phyloP scores from a whole-genome alignment of 352 stramenopile genomes.

The Aphanomyces invadans region DNA sequence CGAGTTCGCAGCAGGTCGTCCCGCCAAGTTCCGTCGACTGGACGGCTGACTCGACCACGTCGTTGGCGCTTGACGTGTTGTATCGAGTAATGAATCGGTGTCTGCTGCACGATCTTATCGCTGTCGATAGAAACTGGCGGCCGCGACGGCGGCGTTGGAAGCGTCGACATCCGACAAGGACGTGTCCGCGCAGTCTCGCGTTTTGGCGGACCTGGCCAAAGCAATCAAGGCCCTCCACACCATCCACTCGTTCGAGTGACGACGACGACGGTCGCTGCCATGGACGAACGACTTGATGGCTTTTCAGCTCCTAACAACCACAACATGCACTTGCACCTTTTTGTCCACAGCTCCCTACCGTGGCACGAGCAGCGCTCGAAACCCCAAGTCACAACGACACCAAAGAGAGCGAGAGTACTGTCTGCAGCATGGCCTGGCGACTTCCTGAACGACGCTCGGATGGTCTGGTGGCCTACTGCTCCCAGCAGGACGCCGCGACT shows the following conservation, averaged over 20 bases:
- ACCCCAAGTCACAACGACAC: too few species aligned
- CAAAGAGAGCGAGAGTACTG: too few species aligned
- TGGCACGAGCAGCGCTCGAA: too few species aligned
- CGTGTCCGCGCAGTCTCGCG: constrained; percentile 44
- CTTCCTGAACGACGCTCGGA: too few species aligned
- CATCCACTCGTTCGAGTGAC: neutral
- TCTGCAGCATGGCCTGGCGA: too few species aligned
- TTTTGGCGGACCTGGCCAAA: constrained; percentile 55
- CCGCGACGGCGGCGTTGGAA: constrained; percentile 47
- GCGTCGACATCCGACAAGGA: constrained; percentile 52
- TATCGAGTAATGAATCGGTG: neutral
- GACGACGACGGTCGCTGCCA: constrained; percentile 55
- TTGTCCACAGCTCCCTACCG: too few species aligned
- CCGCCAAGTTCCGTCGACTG: neutral
- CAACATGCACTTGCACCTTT: too few species aligned
- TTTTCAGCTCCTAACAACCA: too few species aligned
- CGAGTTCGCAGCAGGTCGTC: neutral
- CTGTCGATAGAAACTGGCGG: constrained; percentile 57
- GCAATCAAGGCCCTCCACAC: constrained; percentile 39
- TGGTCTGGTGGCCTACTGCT: too few species aligned
- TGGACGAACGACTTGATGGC: too few species aligned
- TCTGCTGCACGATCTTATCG: constrained; percentile 11
- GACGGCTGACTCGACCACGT: neutral
- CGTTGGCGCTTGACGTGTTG: constrained; percentile 24
- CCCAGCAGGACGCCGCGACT: too few species aligned